phyloP scores from a whole-genome alignment of 768 basidiomycete genomes.

The Asterophora lycoperdoides region DNA sequence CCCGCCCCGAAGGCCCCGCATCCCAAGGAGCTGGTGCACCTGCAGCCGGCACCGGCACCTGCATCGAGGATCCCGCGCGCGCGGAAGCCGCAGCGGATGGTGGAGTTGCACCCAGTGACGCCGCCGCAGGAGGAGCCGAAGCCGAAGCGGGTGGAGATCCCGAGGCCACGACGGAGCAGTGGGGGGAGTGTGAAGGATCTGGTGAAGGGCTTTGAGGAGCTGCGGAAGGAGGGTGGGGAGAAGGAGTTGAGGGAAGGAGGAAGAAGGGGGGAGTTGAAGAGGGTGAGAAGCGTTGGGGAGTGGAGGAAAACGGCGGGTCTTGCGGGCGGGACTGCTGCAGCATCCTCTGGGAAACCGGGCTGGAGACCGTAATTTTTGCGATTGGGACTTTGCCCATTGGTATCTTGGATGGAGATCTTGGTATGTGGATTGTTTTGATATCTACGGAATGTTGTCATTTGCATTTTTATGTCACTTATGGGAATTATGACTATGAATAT shows the following conservation, averaged over 20 bases:
- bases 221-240: slow-evolving; percentile 10
- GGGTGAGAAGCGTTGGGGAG: slow-evolving; percentile 33
- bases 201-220: slow-evolving; percentile 56
- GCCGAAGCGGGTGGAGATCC: slow-evolving; percentile 16
- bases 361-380: slow-evolving; percentile 15
- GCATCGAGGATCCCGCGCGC: slow-evolving; percentile 43
- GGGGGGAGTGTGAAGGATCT: slow-evolving; percentile 71
- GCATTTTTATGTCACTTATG: no score
- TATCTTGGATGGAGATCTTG: no score
- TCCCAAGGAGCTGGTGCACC: slow-evolving; percentile 63
- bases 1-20: slow-evolving; percentile 40
- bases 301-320: slow-evolving; percentile 22
- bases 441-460: no score
- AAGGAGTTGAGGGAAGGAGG: slow-evolving; percentile 26
- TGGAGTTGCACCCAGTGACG: slow-evolving; percentile 49
- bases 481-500: no score
- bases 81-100: slow-evolving; percentile 40
- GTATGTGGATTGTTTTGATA: no score
- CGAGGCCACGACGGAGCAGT: slow-evolving; percentile 53
- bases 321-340: background rate
- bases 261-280: slow-evolving; percentile 25
- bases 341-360: slow-evolving; percentile 9
- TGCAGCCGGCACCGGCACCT: slow-evolving; percentile 51
- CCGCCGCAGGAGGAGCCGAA: slow-evolving; percentile 22
- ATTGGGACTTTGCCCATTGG: no score